phyloP scores from a whole-genome alignment of 2,329 filamentous ascomycete genomes.

The Alternaria hordeiaustralica region DNA sequence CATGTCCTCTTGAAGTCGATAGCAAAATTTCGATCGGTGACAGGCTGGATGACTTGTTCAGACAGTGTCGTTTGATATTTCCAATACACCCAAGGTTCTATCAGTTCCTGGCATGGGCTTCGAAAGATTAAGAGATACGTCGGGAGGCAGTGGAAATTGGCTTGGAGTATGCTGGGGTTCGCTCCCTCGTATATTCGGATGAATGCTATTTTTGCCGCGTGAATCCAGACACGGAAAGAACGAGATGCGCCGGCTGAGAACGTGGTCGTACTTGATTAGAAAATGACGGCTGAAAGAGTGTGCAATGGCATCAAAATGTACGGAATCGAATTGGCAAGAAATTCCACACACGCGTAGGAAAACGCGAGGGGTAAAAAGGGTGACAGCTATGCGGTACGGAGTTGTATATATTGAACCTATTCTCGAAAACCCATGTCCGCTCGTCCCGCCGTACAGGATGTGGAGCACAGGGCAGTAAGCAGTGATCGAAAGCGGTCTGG shows the following conservation, averaged over 20 bases:
- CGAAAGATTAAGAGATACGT: neutral
- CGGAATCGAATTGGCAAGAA: neutral
- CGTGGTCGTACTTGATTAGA: neutral
- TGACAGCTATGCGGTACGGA: conserved; percentile 25
- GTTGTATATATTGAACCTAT: conserved; percentile 37
- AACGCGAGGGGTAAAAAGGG: conserved; percentile 16
- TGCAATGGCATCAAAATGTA: conserved; percentile 9
- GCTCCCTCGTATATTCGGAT: neutral
- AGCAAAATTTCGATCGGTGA: neutral
- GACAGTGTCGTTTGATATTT: neutral
- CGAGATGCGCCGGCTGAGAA: neutral
- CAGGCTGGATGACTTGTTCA: neutral
- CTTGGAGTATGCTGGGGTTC: neutral
- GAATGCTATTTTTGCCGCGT: neutral
- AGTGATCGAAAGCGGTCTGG: conserved; percentile 27
- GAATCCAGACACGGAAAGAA: neutral
- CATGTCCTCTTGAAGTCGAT: conserved; percentile 30
- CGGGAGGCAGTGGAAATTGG: neutral
- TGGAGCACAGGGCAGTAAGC: conserved; percentile 31
- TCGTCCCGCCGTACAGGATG: conserved; percentile 33
- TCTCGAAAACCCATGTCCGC: conserved; percentile 33
- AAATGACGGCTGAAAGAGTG: conserved; percentile 20
- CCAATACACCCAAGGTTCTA: neutral
- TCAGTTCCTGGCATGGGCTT: neutral
- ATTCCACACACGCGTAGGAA: conserved; percentile 10